Evolutionary conservation across 2,329 filamentous ascomycete genomes (phyloP).

Genomic region (Diaporthe destruens): DNA sequence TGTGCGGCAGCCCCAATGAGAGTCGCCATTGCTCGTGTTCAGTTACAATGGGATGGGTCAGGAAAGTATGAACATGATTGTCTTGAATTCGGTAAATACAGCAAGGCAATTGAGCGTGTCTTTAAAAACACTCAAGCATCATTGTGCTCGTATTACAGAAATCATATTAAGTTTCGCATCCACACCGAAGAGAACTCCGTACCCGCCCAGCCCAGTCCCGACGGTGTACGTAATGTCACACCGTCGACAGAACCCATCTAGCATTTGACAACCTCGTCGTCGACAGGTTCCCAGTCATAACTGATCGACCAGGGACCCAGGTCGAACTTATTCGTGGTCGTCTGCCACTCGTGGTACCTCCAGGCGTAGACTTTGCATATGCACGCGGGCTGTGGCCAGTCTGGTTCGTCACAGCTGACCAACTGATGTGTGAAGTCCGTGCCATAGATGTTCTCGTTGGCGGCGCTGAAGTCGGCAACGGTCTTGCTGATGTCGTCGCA

Average conservation of each 20-base stretch:
- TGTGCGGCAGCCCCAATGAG: too few relatives aligned
- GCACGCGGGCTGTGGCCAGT: background rate
- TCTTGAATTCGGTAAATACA: background rate
- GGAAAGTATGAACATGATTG: background rate
- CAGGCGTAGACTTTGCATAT: constrained; percentile 13
- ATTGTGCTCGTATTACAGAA: constrained; percentile 23
- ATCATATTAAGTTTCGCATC: constrained; percentile 5
- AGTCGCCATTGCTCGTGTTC: too few relatives aligned
- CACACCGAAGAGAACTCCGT: constrained; percentile 7
- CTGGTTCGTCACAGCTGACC: background rate
- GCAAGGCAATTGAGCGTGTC: background rate
- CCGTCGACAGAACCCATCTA: background rate
- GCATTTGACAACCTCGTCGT: constrained; percentile 17
- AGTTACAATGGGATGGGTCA: too few relatives aligned
- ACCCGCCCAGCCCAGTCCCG: background rate
- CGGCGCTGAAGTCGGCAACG: constrained; percentile 11
- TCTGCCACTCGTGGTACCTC: constrained; percentile 24
- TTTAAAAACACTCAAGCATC: background rate
- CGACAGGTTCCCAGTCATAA: background rate
- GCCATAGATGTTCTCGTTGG: background rate
- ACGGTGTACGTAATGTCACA: background rate
- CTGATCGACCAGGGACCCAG: background rate
- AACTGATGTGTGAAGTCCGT: background rate
- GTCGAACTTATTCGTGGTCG: background rate
- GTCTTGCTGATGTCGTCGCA: background rate